Evolutionary conservation across 2,329 filamentous ascomycete species (phyloP), one percentile per base, ranked within the genome.

Genomic region (Penicillium sumatraense): DNA sequence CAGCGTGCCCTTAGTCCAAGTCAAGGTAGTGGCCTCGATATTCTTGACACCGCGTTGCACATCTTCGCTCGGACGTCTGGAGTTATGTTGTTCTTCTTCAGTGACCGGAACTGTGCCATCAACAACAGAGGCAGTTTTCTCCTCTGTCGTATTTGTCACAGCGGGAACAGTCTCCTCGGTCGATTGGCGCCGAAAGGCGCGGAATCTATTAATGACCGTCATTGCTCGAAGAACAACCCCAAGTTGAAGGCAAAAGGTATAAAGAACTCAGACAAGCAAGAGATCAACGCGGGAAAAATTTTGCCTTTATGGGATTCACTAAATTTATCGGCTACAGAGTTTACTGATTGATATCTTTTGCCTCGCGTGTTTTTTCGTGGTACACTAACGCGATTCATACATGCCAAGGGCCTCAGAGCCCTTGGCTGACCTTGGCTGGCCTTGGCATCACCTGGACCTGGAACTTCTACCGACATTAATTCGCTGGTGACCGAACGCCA

Each of bases 21-120:
- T 74, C 59, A 78, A 63, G 14, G 78, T 75, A 5, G 78, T 71
- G 10, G 78, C 79, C 65, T 81, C 77, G 14, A 77, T 73, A 53
- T 78, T 74, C 52, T 78, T 71, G n/a, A 80, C 77, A 69, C 78
- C 78, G n/a, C 64, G 49, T 33, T 74, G 68, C 9, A 70, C 69
- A 58, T 69, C 51, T 16, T 62, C 58, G 21, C 46, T 46, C 14
- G 53, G 53, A 13, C 33, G 20, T 21, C 33, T 33, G 11, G 38
- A 41, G n/a, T 24, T 20, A 21, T 18, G 18, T 18, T 35, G 46
- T 16, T 14, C 21, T 42, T 13, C 5, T 33, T 46, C n/a, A 8
- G 42, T 31, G 29, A 35, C 38, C 9, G 36, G 26, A 20, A 33
- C 46, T n/a, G 47, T 38, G 20, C 40, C 44, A 16, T 36, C 18